A percentile compares a stretch with the other conserved stretches of the same genome.
Conservation (phyloP, 2,329 filamentous ascomycete genomes). For the Domatiomyces globalis region DNA sequence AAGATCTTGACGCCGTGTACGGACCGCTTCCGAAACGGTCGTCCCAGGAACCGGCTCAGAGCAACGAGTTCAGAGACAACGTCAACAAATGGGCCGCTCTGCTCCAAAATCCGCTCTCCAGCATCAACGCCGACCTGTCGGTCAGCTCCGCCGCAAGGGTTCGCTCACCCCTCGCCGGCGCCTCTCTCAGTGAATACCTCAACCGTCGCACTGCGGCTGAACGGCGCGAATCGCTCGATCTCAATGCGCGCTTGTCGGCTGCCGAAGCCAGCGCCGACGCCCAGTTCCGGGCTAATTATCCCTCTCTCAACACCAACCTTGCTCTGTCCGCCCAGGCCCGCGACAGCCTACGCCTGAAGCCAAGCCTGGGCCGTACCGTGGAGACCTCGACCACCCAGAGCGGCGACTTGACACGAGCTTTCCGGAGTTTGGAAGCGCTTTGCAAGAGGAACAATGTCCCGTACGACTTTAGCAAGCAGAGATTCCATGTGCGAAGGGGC, state of each 20-base stretch:
- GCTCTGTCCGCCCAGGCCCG: neutral
- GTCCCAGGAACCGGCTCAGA: neutral
- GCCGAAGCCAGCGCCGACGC: neutral
- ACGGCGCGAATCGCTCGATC: neutral
- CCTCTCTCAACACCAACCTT: constrained; percentile 3
- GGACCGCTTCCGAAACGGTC: neutral
- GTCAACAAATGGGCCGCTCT: neutral
- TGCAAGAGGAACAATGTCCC: constrained; percentile 24
- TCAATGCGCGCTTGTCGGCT: constrained; percentile 1
- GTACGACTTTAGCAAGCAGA: constrained; percentile 23
- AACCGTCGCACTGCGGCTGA: neutral
- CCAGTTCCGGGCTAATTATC: constrained; percentile 4
- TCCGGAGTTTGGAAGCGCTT: constrained; percentile 17
- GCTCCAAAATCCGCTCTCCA: neutral
- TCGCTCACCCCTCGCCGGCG: neutral
- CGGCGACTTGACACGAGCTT: constrained; percentile 16
- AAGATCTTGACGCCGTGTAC: neutral
- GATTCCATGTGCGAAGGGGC: constrained; percentile 30
- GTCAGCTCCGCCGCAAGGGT: neutral
- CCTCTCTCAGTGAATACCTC: neutral
- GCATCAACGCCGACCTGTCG: neutral
- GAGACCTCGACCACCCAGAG: constrained; percentile 3
- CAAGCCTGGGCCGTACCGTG: constrained; percentile 19
- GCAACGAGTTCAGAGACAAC: neutral
- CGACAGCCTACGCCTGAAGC: constrained; percentile 16